Percentiles rank a stretch among this genome's conserved stretches.
phyloP scores from a whole-genome alignment of 1,284 basidiomycete genomes.

The Sporisorium reilianum region DNA sequence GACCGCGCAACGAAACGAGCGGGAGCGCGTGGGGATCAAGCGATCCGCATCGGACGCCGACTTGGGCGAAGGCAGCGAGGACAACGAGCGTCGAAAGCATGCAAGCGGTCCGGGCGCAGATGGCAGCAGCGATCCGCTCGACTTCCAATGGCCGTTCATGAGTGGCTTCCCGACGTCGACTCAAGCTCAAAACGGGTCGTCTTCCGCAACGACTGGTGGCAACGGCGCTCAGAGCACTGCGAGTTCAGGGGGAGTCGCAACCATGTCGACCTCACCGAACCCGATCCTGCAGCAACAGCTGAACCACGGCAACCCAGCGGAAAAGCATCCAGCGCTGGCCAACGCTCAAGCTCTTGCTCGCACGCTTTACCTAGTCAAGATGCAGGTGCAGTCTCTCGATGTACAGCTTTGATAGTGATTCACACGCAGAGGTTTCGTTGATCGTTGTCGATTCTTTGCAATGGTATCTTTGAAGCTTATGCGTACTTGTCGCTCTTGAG shows the following conservation, averaged over 20 bases:
- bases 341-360: slow-evolving; percentile 47
- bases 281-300: slow-evolving; percentile 35
- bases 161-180: slow-evolving; percentile 32
- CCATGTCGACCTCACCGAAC: slow-evolving; percentile 8
- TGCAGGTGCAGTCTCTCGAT: slow-evolving; percentile 43
- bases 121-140: slow-evolving; percentile 21
- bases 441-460: background rate
- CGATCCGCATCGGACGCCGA: slow-evolving; percentile 36
- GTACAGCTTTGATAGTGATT: slow-evolving; percentile 19
- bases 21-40: slow-evolving; percentile 20
- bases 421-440: background rate
- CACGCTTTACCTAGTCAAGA: slow-evolving; percentile 47
- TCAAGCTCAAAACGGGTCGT: slow-evolving; percentile 1
- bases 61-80: slow-evolving; percentile 4
- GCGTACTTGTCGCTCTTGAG: slow-evolving; percentile 56
- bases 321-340: slow-evolving; percentile 51
- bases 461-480: slow-evolving; percentile 10
- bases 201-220: slow-evolving; percentile 1
- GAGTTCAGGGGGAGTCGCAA: slow-evolving; percentile 1
- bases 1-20: slow-evolving; percentile 4
- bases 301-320: slow-evolving; percentile 37
- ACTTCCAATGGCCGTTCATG: slow-evolving; percentile 51
- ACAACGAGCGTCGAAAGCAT: slow-evolving; percentile 6
- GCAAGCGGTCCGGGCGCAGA: slow-evolving; percentile 4
- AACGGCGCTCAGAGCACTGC: slow-evolving; percentile 7